Evolutionary conservation across 2,329 filamentous ascomycete genomes (phyloP).

Genomic region (Fusarium dimerum): DNA sequence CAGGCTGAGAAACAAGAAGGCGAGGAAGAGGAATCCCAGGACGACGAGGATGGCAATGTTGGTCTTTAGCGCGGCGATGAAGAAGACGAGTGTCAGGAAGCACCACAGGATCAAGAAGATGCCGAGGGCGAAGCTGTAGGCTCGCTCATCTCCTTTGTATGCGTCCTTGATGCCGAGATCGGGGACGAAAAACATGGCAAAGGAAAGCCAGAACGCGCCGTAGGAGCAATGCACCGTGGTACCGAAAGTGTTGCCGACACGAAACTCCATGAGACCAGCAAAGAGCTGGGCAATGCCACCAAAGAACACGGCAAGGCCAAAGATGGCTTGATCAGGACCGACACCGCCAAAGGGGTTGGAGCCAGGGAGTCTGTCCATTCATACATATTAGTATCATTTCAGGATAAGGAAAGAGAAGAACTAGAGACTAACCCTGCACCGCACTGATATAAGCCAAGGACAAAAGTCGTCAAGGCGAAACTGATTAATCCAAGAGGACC

Average conservation of each 20-base stretch:
- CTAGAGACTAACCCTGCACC: slow-evolving; percentile 49
- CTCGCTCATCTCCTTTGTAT: slow-evolving; percentile 41
- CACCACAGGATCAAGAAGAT: slow-evolving; percentile 62
- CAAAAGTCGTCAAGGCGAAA: slow-evolving; percentile 67
- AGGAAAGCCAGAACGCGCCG: slow-evolving; percentile 63
- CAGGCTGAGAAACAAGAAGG: slow-evolving; percentile 60
- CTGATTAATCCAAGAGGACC: slow-evolving; percentile 61
- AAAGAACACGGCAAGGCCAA: slow-evolving; percentile 47
- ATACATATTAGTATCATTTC: neutral
- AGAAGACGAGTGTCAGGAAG: slow-evolving; percentile 57
- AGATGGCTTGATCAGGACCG: slow-evolving; percentile 39
- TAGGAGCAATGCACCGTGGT: slow-evolving; percentile 62
- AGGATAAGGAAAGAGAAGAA: neutral
- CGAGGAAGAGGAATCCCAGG: slow-evolving; percentile 58
- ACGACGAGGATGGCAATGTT: slow-evolving; percentile 59
- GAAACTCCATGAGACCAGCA: slow-evolving; percentile 59
- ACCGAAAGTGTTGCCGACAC: slow-evolving; percentile 63
- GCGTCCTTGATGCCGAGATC: slow-evolving; percentile 51
- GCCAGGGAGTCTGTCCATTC: slow-evolving; percentile 30
- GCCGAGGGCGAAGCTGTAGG: slow-evolving; percentile 53
- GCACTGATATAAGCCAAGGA: slow-evolving; percentile 51
- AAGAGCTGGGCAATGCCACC: slow-evolving; percentile 69
- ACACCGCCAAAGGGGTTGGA: slow-evolving; percentile 36
- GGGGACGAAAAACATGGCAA: slow-evolving; percentile 56
- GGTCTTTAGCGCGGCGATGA: slow-evolving; percentile 57